Base-by-base conservation (phyloP, 805 yeast species). In the Myxozyma vanderwaltii region DNA sequence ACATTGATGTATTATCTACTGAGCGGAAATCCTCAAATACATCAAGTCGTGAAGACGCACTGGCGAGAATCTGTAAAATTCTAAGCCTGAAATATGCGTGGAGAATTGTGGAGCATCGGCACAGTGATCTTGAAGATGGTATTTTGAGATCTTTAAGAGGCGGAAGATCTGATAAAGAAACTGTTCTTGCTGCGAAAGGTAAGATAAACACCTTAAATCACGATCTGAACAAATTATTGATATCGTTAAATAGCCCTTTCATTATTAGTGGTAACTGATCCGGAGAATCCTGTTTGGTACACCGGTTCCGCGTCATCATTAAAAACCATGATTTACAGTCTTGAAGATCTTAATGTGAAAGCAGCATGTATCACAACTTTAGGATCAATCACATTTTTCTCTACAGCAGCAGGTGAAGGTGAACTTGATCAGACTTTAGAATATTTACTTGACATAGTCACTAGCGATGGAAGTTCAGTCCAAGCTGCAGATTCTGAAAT, bases 401-500 rank as follows among this genome's bases (percentile, higher is more conserved):
- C 63, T 13, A 44, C 54, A 1, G 56, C 33, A 7, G 45, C 50
- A 7, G 63, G 40, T 4, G 61, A 51, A 2, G 27, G 12, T n/a
- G 62, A 52, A 12, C 19, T 36, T 26, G 48, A 17, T 1, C 56
- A 48, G 10, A 45, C 47, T 7, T 33, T 63, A 7, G 65, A 59
- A 2, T 54, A 54, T 29, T 23, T 61, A 24, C 54, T 58, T n/a
- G 63, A 54, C 31, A 58, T 66, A 7, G 54, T 66, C 19, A 51
- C 43, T 31, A 58, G 63, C 13, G 69, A 66, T 51, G 69, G 69
- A 3, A 56, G 56, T 24, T 49, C 61, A 1, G 51, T 57, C 15
- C 61, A 56, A n/a, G 60, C 63, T 8, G 51, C 64, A 12, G 69
- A 64, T 45, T 63, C 65, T 23, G 69, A 49, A 26, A 47, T 43